These are phyloP conservation scores for Xylaria longipes DNA, from an alignment of 495 filamentous ascomycete genomes.

Conservation along the genomic window DNA sequence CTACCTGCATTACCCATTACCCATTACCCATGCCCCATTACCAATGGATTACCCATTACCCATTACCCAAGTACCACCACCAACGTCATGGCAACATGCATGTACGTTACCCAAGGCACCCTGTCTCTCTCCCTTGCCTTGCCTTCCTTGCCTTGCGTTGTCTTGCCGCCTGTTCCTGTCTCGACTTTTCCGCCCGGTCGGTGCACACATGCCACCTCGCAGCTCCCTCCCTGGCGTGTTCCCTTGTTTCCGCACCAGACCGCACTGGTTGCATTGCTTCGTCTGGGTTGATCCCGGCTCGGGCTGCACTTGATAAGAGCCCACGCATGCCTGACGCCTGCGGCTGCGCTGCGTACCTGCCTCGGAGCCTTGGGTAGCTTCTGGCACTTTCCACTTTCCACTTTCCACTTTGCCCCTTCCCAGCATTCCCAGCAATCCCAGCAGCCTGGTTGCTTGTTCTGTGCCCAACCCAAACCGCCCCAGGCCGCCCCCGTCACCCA, in stretches of 20 bases:
- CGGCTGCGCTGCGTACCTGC: neutral
- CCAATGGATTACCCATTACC: too few species aligned
- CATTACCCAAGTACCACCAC: neutral
- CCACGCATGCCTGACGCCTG: neutral
- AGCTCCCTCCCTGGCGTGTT: neutral
- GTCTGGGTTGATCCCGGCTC: constrained; percentile 8
- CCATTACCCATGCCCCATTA: too few species aligned
- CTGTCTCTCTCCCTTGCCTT: neutral
- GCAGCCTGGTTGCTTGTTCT: constrained; percentile 1
- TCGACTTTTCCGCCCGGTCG: neutral
- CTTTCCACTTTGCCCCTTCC: too few species aligned
- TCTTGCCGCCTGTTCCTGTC: neutral
- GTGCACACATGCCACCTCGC: neutral
- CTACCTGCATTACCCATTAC: neutral
- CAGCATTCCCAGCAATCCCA: constrained; percentile 6
- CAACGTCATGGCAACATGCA: constrained; percentile 3
- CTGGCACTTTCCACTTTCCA: neutral
- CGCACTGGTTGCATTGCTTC: constrained; percentile 6
- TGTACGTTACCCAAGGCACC: constrained; percentile 6
- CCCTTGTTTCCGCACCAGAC: constrained; percentile 6
- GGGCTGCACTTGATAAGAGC: constrained; percentile 1
- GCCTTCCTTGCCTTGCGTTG: neutral
- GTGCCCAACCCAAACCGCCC: constrained; percentile 8
- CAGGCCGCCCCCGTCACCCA: neutral
- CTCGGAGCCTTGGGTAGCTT: neutral